These are phyloP conservation scores for Suillus bovinus DNA, from an alignment of 768 basidiomycete genomes.

Conservation along the genomic window DNA sequence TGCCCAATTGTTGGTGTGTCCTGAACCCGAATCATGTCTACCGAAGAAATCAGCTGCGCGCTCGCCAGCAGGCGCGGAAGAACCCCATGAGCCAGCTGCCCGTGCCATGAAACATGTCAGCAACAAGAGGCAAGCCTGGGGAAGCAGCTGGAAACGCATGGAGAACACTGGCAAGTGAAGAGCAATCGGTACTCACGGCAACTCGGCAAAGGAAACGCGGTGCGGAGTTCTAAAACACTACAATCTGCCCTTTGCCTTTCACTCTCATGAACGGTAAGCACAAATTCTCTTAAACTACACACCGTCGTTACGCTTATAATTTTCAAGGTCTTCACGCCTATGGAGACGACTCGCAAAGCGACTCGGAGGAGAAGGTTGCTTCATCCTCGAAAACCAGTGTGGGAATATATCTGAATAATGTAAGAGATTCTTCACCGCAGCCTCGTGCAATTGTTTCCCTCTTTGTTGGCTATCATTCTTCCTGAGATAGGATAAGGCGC, in stretches of 20 bases:
- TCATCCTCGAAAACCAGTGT: slow-evolving; percentile 26
- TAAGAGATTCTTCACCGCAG: slow-evolving; percentile 54
- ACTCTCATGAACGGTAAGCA: slow-evolving; percentile 33
- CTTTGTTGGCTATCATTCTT: slow-evolving; percentile 60
- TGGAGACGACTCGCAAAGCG: slow-evolving; percentile 63
- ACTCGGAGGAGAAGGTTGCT: slow-evolving; percentile 45
- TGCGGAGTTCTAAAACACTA: slow-evolving; percentile 27
- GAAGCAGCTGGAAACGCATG: slow-evolving; percentile 29
- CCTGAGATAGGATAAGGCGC: slow-evolving; percentile 64
- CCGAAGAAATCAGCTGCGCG: slow-evolving; percentile 48
- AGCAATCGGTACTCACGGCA: slow-evolving; percentile 22
- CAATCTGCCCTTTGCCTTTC: slow-evolving; percentile 7
- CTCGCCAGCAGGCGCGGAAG: slow-evolving; percentile 26
- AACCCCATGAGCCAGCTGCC: slow-evolving; percentile 31
- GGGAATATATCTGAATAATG: slow-evolving; percentile 40
- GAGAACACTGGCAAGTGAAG: not conserved
- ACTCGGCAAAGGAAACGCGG: slow-evolving; percentile 19
- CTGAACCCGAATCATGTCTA: slow-evolving; percentile 35
- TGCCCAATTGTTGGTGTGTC: slow-evolving; percentile 98
- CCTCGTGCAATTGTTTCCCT: slow-evolving; percentile 56
- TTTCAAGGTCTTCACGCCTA: slow-evolving; percentile 57
- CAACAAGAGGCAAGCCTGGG: slow-evolving; percentile 22
- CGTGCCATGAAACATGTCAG: slow-evolving; percentile 38
- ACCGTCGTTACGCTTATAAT: slow-evolving; percentile 1
- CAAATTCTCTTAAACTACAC: not conserved